Base-by-base conservation (phyloP, 2,329 filamentous ascomycete genomes). In the Anthostomella pinea region DNA sequence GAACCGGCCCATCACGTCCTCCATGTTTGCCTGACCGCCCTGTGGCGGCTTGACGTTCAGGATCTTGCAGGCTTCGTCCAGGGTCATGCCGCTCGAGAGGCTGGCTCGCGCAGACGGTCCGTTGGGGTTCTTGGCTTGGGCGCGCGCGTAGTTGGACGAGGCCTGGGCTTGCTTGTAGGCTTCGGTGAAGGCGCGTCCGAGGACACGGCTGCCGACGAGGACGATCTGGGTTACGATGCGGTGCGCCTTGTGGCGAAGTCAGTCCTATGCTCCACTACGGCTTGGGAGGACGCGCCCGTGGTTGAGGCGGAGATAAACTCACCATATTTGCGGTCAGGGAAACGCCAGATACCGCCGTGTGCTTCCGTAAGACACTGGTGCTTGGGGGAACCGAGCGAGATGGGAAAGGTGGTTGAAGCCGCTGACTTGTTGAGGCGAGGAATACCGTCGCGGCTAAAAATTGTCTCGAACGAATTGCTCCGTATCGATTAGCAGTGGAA, bases 31-130 rank as follows among this genome's bases (percentile, higher is more conserved):
- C 60, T 88, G 75, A 29, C 87, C 88, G 43, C 75, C 78, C 62
- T 85, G 78, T 2, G 91, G 90, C 23, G 90, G 87, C 63, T 91
- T 87, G 52, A 98, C 89, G 63, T 98, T 95, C 46, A 98, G 78
- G 59, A 98, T 96, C 67, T 89, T 87, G 78, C 89, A 97, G 35
- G 93, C 93, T 73, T 98, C 93, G 52, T 95, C 88, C 56, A 98
- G 81, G 7, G 89, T 93, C 66, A 97, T 84, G 59, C 89, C 87
- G 5, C 79, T 78, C 18, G 80, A 73, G 45, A 73, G 58, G 41
- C 55, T 61, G 25, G 58, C 54, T 41, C 59, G 59, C 33, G 68
- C 56, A 8, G 62, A 62, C 22, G 58, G 51, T 25, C 51, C 58
- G 51, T 63, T 66, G 39, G 67, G 66, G 49, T 76, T 75, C 56